Conservation (phyloP, 768 basidiomycete genomes). For the Sporobolomyces phaffii region DNA sequence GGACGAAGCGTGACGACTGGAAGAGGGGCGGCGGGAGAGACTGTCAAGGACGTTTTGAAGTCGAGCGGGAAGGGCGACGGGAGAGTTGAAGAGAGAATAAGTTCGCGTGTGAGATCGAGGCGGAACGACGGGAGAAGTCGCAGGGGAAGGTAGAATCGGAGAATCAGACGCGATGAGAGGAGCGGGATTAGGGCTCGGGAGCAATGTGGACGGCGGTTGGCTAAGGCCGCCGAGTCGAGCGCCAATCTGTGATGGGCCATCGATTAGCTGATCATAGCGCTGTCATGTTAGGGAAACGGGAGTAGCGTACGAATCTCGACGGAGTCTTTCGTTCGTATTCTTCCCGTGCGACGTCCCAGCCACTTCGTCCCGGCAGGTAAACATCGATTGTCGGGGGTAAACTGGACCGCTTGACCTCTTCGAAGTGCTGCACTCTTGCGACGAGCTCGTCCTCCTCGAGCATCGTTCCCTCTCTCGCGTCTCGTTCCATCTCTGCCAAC, state of each 20-base stretch:
- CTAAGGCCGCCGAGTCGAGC: too few relatives aligned
- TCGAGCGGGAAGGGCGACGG: constrained; percentile 6
- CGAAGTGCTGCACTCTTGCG: not conserved
- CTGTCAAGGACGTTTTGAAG: constrained; percentile 19
- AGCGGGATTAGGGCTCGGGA: too few relatives aligned
- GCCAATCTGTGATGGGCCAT: too few relatives aligned
- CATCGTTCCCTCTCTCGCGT: not conserved
- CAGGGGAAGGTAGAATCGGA: not conserved
- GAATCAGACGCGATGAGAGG: not conserved
- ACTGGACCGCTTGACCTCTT: constrained; percentile 11
- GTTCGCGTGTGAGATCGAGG: constrained; percentile 11
- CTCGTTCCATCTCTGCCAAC: not conserved
- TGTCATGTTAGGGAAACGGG: too few relatives aligned
- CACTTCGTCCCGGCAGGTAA: constrained; percentile 16
- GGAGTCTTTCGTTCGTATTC: not conserved
- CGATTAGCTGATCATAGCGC: too few relatives aligned
- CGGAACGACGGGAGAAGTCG: not conserved
- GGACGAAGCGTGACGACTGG: not conserved
- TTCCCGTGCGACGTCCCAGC: constrained; percentile 8
- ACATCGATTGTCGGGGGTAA: constrained; percentile 19
- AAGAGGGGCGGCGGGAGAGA: not conserved
- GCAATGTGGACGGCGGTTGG: too few relatives aligned
- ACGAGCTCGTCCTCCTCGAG: constrained; percentile 18
- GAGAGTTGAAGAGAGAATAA: constrained; percentile 16
- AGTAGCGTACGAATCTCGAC: not conserved